Conservation (phyloP, 768 basidiomycete species). For the Amanita thiersii region DNA sequence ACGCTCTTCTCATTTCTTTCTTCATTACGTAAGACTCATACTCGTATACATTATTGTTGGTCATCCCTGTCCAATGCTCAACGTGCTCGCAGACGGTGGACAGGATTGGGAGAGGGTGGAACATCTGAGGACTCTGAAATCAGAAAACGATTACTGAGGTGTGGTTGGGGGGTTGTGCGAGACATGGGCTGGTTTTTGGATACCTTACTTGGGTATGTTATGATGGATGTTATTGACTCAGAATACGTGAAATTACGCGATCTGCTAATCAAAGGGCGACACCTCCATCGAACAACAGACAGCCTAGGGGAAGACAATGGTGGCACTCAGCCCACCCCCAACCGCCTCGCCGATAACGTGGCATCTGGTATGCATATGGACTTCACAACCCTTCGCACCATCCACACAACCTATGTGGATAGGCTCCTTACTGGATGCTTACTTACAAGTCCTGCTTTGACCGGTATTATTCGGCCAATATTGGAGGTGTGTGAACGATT, state of each 20-base stretch:
- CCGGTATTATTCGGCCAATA: constrained; percentile 58
- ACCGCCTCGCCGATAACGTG: not conserved
- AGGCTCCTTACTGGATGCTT: constrained; percentile 74
- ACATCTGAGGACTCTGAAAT: constrained; percentile 61
- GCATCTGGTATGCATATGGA: constrained; percentile 51
- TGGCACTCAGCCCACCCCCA: constrained; percentile 11
- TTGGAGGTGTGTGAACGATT: constrained; percentile 82
- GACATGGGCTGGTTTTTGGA: constrained; percentile 93
- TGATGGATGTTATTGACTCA: constrained; percentile 84
- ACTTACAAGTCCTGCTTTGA: constrained; percentile 56
- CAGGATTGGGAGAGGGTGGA: constrained; percentile 81
- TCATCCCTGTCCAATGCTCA: constrained; percentile 79
- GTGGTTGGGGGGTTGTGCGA: constrained; percentile 81
- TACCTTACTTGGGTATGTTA: constrained; percentile 73
- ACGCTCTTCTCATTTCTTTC: constrained; percentile 78
- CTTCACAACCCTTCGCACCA: constrained; percentile 77
- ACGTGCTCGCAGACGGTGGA: constrained; percentile 78
- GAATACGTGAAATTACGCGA: constrained; percentile 71
- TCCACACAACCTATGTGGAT: constrained; percentile 78
- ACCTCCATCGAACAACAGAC: constrained; percentile 10
- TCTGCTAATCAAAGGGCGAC: constrained; percentile 33
- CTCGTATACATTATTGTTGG: constrained; percentile 76
- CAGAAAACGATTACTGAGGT: constrained; percentile 59
- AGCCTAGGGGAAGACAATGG: constrained; percentile 6
- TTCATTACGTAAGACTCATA: constrained; percentile 78